Evolutionary conservation across 352 stramenopile genomes (phyloP), one percentile per base, ranked within the genome.

Genomic region (Phytopythium sindhum): DNA sequence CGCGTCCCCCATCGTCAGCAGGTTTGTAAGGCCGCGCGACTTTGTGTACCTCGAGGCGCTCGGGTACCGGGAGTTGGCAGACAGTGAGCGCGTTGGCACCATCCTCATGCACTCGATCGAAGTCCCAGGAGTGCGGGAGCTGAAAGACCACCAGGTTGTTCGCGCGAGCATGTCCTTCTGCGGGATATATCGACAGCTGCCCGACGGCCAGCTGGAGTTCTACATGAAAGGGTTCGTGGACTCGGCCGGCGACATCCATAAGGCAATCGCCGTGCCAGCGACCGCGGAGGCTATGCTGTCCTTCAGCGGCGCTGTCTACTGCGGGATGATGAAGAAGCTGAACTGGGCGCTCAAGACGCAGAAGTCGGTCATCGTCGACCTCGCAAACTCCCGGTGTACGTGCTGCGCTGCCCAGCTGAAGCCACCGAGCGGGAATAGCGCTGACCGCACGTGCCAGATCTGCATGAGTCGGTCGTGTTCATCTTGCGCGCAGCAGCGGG

Each of bases 71-170:
- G 50, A 67, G 31, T 68, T 66, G 19, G 28, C 55, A 0, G 55
- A 51, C 12, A 66, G 72, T 11, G 69, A 77, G 24, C 69, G 73
- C 53, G 35, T 82, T 19, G 74, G 74, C 10, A 78, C 59, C 63
- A 59, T 75, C 39, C 50, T 82, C 58, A 66, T 64, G 50, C 67
- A 70, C 60, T 72, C 66, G 42, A 58, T 75, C 21, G 47, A 70
- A 17, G 7, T 73, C 6, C 63, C 63, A 0, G 53, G 39, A 11
- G 41, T 66, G 2, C 63, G 54, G 11, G 58, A 67, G n/a, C 52
- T 69, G 11, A 28, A 33, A 2, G 63, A 66, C 23, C 31, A 55
- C 19, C 28, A 60, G 21, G 11, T 73, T 35, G 63, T 70, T 53
- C 64, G 64, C 23, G 64, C 67, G 11, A 64, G 51, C 42, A 42